Evolutionary conservation across 345 rosid species (phyloP).

Genomic region (Hibiscus syriacus): DNA sequence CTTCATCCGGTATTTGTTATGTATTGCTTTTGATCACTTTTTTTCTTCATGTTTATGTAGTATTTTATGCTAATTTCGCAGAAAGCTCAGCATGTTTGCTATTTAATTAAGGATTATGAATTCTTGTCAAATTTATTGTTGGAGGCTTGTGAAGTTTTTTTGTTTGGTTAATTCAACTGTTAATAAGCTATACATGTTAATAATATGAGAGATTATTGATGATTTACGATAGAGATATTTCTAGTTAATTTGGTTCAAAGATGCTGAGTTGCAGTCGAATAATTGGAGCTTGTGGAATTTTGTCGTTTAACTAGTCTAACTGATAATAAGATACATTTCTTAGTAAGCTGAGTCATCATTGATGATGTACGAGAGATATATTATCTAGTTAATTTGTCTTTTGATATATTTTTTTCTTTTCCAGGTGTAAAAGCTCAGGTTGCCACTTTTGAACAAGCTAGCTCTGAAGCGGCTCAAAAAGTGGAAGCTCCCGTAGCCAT

Average conservation of each 20-base stretch:
- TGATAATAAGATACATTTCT: neutral
- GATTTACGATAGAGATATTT: neutral
- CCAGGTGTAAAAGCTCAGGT: conserved; percentile 72
- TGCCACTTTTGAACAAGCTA: conserved; percentile 45
- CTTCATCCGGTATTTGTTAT: conserved; percentile 45
- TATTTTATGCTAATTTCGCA: neutral
- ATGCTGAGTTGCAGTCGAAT: neutral
- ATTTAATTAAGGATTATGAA: neutral
- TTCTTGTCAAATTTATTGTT: neutral
- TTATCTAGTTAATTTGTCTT: neutral
- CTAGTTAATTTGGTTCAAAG: neutral
- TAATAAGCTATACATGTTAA: neutral
- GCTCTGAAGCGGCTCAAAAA: conserved; percentile 31
- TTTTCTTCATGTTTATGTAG: neutral
- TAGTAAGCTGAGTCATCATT: neutral
- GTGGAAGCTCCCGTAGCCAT: conserved; percentile 86
- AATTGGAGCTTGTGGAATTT: neutral
- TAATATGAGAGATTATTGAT: neutral
- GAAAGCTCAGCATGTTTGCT: neutral
- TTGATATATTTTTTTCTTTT: neutral
- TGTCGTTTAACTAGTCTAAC: neutral
- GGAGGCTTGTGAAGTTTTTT: neutral
- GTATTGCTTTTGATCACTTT: neutral
- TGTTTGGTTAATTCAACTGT: neutral
- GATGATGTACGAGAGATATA: neutral